Conservation (phyloP, 1,284 basidiomycete species). For the Meira miltonrushii region DNA sequence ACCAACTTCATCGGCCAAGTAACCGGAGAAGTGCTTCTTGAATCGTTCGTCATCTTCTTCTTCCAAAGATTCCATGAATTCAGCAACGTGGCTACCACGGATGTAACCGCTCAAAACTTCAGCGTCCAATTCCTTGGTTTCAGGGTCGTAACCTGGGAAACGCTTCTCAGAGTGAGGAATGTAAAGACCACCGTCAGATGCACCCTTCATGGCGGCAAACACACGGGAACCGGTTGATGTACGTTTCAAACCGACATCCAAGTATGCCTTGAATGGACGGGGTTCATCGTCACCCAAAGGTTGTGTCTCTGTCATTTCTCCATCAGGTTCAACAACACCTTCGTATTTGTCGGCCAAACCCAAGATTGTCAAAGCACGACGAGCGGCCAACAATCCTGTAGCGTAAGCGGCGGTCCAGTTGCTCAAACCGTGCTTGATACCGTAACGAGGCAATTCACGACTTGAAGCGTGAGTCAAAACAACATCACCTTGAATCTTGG, state of each 20-base stretch:
- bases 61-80: conserved; percentile 99
- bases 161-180: conserved; percentile 97
- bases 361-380: conserved; percentile 89
- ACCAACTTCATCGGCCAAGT: conserved; percentile 90
- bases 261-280: conserved; percentile 96
- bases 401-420: conserved; percentile 99
- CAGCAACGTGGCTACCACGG: conserved; percentile 93
- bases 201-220: conserved; percentile 98
- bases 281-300: conserved; percentile 85
- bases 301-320: conserved; percentile 76
- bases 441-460: conserved; percentile 87
- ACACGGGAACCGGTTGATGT: conserved; percentile 97
- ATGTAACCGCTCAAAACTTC: conserved; percentile 98
- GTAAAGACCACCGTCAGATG: conserved; percentile 94
- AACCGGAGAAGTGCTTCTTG: conserved; percentile 96
- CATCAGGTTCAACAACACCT: conserved; percentile 88
- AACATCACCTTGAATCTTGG: conserved; percentile 94
- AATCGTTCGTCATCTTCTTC: conserved; percentile 99
- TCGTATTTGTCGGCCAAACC: conserved; percentile 98
- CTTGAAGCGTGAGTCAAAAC: conserved; percentile 68
- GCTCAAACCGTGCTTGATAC: conserved; percentile 95
- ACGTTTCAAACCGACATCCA: conserved; percentile 96
- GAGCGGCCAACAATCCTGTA: conserved; percentile 89
- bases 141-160: conserved; percentile 96
- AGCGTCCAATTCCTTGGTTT: conserved; percentile 86